These are phyloP conservation scores for Heritiera fomes DNA, from an alignment of 345 rosid genomes.

Conservation along the genomic window DNA sequence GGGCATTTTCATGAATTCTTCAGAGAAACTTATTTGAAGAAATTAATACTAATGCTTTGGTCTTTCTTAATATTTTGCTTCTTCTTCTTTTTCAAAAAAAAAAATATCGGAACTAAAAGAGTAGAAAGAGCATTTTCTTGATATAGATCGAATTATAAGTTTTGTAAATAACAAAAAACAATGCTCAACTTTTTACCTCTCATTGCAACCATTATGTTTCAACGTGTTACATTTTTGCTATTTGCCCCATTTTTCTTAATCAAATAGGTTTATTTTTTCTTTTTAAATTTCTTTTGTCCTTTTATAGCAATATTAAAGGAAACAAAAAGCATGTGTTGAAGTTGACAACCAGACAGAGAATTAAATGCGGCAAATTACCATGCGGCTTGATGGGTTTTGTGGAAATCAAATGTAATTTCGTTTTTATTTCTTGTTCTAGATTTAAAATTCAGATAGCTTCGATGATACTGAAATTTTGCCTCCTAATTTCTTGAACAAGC, in stretches of 20 bases:
- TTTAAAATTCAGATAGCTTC: not conserved
- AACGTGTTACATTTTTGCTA: not conserved
- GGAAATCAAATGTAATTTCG: not conserved
- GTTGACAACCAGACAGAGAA: not conserved
- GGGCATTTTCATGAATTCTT: not conserved
- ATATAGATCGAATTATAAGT: not conserved
- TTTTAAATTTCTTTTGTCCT: not conserved
- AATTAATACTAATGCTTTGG: not conserved
- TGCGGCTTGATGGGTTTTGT: not conserved
- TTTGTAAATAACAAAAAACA: too few relatives aligned
- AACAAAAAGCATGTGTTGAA: not conserved
- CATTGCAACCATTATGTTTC: not conserved
- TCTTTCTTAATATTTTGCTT: not conserved
- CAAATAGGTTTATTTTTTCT: not conserved
- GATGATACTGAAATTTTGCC: not conserved
- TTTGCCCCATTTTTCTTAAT: not conserved
- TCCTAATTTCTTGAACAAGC: constrained; percentile 8
- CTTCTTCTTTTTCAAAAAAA: not conserved
- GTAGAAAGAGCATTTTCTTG: not conserved
- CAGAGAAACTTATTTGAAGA: not conserved
- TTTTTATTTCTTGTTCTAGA: not conserved
- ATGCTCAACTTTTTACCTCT: not conserved
- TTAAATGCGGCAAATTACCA: not conserved
- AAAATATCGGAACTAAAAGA: not conserved
- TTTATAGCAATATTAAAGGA: not conserved